These are phyloP conservation scores for Huntiella savannae DNA, from an alignment of 2,329 filamentous ascomycete genomes.

Conservation along the genomic window DNA sequence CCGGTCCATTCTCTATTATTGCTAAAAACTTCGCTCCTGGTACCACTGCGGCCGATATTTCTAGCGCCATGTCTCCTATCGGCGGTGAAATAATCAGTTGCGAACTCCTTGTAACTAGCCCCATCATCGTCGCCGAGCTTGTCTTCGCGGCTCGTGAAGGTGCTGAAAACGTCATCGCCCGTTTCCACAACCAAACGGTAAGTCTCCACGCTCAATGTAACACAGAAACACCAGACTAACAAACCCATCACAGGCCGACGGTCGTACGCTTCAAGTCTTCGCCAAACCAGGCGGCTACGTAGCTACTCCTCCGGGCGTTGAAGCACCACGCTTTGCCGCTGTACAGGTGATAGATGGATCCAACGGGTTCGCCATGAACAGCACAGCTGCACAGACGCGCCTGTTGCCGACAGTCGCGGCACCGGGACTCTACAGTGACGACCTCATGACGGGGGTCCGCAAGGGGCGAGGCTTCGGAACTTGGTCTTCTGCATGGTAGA, in stretches of 20 bases:
- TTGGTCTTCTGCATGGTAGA: conserved; percentile 1
- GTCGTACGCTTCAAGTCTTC: conserved; percentile 54
- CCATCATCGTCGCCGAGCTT: conserved; percentile 61
- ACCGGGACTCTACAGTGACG: conserved; percentile 34
- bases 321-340: conserved; percentile 15
- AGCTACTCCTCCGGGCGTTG: conserved; percentile 14
- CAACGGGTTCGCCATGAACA: conserved; percentile 30
- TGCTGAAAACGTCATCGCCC: conserved; percentile 54
- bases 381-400: conserved; percentile 15
- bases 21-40: conserved; percentile 69
- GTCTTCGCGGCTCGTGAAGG: conserved; percentile 53
- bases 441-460: conserved; percentile 18
- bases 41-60: conserved; percentile 65
- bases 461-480: conserved; percentile 13
- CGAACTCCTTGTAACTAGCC: conserved; percentile 44
- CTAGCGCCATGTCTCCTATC: conserved; percentile 61
- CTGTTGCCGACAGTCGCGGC: background rate
- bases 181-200: conserved; percentile 63
- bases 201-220: conserved; percentile 14
- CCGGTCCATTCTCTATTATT: conserved; percentile 52
- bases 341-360: conserved; percentile 29
- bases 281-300: conserved; percentile 34
- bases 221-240: background rate
- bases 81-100: conserved; percentile 51
- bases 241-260: conserved; percentile 40